Evolutionary conservation across 1,284 basidiomycete genomes (phyloP).

Genomic region (Malassezia caprae): DNA sequence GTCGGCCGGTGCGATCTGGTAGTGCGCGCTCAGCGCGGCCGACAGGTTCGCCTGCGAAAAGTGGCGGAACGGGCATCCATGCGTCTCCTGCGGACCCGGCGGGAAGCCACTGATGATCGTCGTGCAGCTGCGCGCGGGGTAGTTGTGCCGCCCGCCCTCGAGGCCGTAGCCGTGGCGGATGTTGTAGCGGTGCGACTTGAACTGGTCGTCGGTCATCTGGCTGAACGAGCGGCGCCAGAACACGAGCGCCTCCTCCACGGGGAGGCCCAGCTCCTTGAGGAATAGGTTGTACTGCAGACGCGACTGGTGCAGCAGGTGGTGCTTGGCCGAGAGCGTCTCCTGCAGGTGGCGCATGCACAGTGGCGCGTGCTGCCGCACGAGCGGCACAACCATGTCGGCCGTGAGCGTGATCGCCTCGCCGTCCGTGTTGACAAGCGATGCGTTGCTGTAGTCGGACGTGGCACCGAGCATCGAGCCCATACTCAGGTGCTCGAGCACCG

Average conservation of each 20-base stretch:
- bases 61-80: conserved; percentile 92
- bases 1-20: conserved; percentile 62
- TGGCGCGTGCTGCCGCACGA: conserved; percentile 82
- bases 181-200: conserved; percentile 96
- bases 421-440: conserved; percentile 49
- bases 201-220: conserved; percentile 74
- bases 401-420: conserved; percentile 59
- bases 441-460: conserved; percentile 63
- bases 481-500: conserved; percentile 83
- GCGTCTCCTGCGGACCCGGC: conserved; percentile 63
- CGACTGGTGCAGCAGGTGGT: conserved; percentile 85
- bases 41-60: conserved; percentile 76
- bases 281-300: conserved; percentile 87
- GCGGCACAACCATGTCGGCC: conserved; percentile 84
- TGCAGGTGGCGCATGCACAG: conserved; percentile 91
- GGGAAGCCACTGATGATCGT: conserved; percentile 72
- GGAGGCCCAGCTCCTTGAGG: conserved; percentile 76
- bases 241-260: conserved; percentile 82
- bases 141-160: conserved; percentile 87
- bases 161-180: conserved; percentile 90
- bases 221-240: conserved; percentile 87
- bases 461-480: conserved; percentile 88
- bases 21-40: conserved; percentile 64
- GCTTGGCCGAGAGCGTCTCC: conserved; percentile 63
- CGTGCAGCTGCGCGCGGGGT: conserved; percentile 86